Conservation (phyloP, 2,329 filamentous ascomycete genomes). For the Tolypocladium album region DNA sequence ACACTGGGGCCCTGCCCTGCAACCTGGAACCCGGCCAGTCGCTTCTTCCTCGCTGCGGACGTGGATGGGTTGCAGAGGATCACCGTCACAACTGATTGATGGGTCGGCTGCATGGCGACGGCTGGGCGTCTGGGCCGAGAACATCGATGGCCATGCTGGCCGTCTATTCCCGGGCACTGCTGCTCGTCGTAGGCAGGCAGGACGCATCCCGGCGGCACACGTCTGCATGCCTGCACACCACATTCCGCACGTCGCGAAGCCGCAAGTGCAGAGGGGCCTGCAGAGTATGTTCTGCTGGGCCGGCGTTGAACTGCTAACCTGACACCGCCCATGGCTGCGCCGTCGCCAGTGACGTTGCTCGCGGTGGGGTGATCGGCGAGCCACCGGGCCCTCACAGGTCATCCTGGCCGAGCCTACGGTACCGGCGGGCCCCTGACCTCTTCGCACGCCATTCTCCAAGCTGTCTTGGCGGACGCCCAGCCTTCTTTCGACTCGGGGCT, state of each 20-base stretch:
- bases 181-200: background rate
- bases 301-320: background rate
- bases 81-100: background rate
- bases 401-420: background rate
- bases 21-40: background rate
- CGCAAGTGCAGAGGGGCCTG: background rate
- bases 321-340: background rate
- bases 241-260: background rate
- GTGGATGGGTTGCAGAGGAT: background rate
- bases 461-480: background rate
- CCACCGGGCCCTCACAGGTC: background rate
- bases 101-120: background rate
- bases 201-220: background rate
- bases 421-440: background rate
- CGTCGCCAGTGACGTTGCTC: background rate
- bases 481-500: background rate
- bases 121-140: background rate
- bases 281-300: background rate
- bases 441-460: conserved; percentile 1
- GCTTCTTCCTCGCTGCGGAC: background rate
- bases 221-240: background rate
- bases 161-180: background rate
- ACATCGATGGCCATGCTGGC: background rate
- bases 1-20: background rate
- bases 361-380: conserved; percentile 1